A percentile compares a stretch with the other conserved stretches of the same genome.
Conservation (phyloP, 768 basidiomycete species). For the Rickenella mellea region DNA sequence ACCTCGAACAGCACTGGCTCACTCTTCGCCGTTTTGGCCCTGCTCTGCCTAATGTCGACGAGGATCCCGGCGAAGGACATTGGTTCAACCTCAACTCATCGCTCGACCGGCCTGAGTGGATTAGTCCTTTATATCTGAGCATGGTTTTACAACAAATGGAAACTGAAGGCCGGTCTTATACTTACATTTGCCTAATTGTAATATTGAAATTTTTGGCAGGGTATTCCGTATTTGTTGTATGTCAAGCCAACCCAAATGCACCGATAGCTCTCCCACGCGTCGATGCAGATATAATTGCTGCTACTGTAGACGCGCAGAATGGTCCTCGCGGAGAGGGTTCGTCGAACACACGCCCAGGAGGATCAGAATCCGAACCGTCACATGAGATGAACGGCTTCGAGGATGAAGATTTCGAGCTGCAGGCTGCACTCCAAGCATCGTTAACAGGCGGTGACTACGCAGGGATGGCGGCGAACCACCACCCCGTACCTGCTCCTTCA, state of each 20-base stretch:
- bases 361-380: conserved; percentile 7
- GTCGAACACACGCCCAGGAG: neutral
- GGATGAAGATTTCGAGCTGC: conserved; percentile 82
- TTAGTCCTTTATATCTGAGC: conserved; percentile 72
- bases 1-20: conserved; percentile 85
- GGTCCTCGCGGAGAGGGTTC: conserved; percentile 4
- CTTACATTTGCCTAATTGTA: neutral
- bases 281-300: conserved; percentile 64
- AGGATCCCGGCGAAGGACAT: conserved; percentile 46
- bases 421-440: conserved; percentile 81
- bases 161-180: conserved; percentile 48
- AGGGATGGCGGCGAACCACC: conserved; percentile 4
- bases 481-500: conserved; percentile 17
- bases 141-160: conserved; percentile 87
- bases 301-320: conserved; percentile 29
- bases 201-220: conserved; percentile 32
- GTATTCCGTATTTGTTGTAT: conserved; percentile 74
- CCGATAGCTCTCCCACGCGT: conserved; percentile 50
- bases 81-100: conserved; percentile 91
- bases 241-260: conserved; percentile 46
- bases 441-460: conserved; percentile 26
- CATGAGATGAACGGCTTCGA: conserved; percentile 38
- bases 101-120: conserved; percentile 64
- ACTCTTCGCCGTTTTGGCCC: conserved; percentile 73
- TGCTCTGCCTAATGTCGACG: conserved; percentile 24